Evolutionary conservation across 805 yeast species (phyloP), one percentile per base, ranked within the genome.

Genomic region (Sugiyamaella floridensis): DNA sequence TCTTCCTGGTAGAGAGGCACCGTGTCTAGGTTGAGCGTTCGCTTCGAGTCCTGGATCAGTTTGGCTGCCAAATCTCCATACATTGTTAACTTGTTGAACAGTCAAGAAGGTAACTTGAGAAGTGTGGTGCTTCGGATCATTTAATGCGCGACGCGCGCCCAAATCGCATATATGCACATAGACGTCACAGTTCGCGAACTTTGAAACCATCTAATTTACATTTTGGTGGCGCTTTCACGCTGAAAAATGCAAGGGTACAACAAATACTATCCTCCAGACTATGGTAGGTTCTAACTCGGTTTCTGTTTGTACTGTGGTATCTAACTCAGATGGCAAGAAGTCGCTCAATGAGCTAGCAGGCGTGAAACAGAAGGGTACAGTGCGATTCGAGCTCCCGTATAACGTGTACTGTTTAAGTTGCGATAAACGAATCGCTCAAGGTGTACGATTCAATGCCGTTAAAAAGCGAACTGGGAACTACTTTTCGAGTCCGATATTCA

Each of bases 51-150:
- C 37, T 81, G 73, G 1, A 87, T 76, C n/a, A 92, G 78, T 66
- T 92, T 92, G 55, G 81, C 79, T 1, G 92, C 97, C 4, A 79
- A 62, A 61, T 90, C 97, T 28, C 97, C 97, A 62, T 88, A 88
- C 99, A 92, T 92, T 32, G n/a, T 32, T 20, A 2, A 16, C 11
- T 32, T 11, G 34, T 32, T 47, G n/a, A 20, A 18, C 16, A 16
- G 32, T 32, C 29, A 15, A 42, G 47, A 41, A 16, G 41, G 16
- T 28, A 43, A 42, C 47, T 48, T 45, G 40, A 40, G 19, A 29
- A 32, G 47, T 16, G n/a, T 45, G n/a, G 40, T 45, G 12, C 18
- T 34, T 18, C 20, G n/a, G n/a, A 29, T 18, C 26, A 32, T 37
- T 37, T n/a, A 45, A 45, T 29, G 14, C 32, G 48, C 40, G 20